phyloP scores from a whole-genome alignment of 208 protist species.

The Crithidia thermophila region DNA sequence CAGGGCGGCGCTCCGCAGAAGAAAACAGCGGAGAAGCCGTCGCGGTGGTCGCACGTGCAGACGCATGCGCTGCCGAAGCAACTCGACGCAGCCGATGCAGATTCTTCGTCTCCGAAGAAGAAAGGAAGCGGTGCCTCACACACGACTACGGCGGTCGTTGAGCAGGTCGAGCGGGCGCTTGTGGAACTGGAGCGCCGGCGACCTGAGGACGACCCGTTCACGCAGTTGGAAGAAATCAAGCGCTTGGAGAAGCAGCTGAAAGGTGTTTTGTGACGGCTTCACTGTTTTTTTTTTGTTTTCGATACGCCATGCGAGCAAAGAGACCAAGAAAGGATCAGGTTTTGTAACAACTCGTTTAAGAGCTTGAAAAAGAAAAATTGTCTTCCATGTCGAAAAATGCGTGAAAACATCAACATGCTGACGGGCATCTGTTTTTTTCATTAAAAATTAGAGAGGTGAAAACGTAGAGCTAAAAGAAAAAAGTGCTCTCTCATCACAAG shows the following conservation, averaged over 20 bases:
- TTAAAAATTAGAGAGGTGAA: no score
- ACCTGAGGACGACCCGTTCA: conserved; percentile 25
- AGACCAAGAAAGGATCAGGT: no score
- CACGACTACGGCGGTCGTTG: neutral
- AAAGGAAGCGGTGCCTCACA: neutral
- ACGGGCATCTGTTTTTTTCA: no score
- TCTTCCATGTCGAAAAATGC: no score
- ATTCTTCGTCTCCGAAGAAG: neutral
- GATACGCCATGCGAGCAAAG: neutral
- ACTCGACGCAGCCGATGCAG: neutral
- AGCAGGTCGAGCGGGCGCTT: conserved; percentile 17
- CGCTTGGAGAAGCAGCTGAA: conserved; percentile 30
- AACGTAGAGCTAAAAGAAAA: no score
- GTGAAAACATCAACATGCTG: no score
- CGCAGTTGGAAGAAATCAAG: conserved; percentile 25
- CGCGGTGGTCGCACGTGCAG: conserved; percentile 2
- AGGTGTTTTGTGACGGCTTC: neutral
- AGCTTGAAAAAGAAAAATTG: no score
- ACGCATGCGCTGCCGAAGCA: conserved; percentile 15
- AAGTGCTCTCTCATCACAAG: no score
- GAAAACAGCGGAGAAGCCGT: neutral
- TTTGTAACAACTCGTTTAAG: no score
- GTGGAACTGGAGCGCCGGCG: conserved; percentile 15
- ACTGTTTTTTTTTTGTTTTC: conserved; percentile 1
- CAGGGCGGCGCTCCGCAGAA: no score